Base-by-base conservation (phyloP, 495 filamentous ascomycete species). In the Penicillium antarcticum region DNA sequence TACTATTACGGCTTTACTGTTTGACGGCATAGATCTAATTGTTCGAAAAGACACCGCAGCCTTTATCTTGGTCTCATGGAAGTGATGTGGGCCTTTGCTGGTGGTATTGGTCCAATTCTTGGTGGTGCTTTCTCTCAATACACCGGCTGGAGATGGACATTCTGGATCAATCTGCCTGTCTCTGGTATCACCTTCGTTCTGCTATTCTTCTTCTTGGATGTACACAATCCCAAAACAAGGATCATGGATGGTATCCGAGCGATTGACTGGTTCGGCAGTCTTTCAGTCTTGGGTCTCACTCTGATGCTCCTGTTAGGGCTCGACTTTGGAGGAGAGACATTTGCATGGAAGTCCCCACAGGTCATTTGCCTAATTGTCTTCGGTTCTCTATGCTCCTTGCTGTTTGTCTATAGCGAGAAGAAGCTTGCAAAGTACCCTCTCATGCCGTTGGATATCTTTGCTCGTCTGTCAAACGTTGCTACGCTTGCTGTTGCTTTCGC, bases 351-450 rank as follows among this genome's bases (percentile, higher is more conserved):
- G 45, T 92, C 88, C 1, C 72, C 86, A 0, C 83, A 79, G 5
- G 87, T 94, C 17, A 78, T 95, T 38, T 90, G 88, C 61, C 69
- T 92, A 33, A 77, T 95, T 36, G 72, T 92, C 12, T 88, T 91
- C 60, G 89, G 91, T 2, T 39, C 80, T 26, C 37, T 86, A 9
- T 80, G 80, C 52, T 75, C 81, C 0, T 61, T 73, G n/a, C 56
- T 87, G 3, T 96, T 92, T 60, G 66, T 83, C 47, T 60, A 86
- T 23, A 80, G 85, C 61, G 88, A 94, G 62, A 80, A 76, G 71
- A 79, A 81, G 48, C 61, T 91, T 5, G 88, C 90, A 21, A 78
- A 83, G 43, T 84, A 85, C 51, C 89, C 91, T 0, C 73, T 95
- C 13, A 90, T 92, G 72, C 91, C 91, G 0, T 61, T 92, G 41